A percentile compares a stretch with the other conserved stretches of the same genome.
Conservation (phyloP, 2,329 filamentous ascomycete species). For the Ceratocystis colombiana region DNA sequence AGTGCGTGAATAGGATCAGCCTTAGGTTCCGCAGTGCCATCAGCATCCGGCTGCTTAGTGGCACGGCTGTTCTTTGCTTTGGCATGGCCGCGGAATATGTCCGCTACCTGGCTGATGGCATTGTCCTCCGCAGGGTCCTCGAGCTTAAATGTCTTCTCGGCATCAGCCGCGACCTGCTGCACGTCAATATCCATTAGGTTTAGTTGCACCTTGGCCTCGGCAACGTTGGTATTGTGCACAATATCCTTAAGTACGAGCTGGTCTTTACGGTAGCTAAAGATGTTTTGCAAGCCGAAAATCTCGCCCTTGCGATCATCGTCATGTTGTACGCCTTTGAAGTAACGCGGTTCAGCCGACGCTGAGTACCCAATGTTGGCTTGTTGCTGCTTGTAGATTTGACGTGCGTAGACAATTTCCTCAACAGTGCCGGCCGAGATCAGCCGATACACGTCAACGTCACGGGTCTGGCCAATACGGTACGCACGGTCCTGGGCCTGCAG, state of each 20-base stretch:
- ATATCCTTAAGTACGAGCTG: constrained; percentile 83
- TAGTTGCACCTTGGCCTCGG: constrained; percentile 80
- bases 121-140: constrained; percentile 40
- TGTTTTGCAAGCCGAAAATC: constrained; percentile 80
- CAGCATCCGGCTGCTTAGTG: constrained; percentile 28
- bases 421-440: constrained; percentile 85
- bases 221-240: constrained; percentile 96
- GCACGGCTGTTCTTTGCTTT: not conserved
- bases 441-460: constrained; percentile 92
- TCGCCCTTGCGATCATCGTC: constrained; percentile 75
- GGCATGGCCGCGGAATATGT: not conserved
- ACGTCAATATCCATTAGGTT: constrained; percentile 67
- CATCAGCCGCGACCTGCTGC: constrained; percentile 48
- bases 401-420: constrained; percentile 92
- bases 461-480: constrained; percentile 84
- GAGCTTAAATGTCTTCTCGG: constrained; percentile 41
- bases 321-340: constrained; percentile 91
- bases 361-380: constrained; percentile 97
- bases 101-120: constrained; percentile 29
- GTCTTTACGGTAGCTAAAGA: constrained; percentile 72
- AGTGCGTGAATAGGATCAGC: constrained; percentile 82
- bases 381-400: constrained; percentile 98
- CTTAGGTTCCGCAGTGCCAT: constrained; percentile 38
- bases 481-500: constrained; percentile 93
- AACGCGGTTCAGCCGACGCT: constrained; percentile 80